These are phyloP conservation scores for Suillus weaverae DNA, from an alignment of 768 basidiomycete genomes.

Conservation along the genomic window DNA sequence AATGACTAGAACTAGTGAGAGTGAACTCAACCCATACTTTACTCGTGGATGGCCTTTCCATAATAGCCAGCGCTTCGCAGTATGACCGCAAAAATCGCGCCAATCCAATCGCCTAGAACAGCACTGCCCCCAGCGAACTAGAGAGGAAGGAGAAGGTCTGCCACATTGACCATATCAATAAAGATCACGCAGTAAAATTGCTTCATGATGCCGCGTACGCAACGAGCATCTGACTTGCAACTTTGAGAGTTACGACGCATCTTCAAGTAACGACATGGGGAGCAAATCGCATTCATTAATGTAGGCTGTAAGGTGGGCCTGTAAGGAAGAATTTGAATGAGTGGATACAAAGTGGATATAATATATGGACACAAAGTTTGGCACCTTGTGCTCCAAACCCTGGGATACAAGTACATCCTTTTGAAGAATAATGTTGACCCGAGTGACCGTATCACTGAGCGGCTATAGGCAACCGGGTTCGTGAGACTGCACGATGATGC, in stretches of 20 bases:
- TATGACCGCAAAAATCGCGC: neutral
- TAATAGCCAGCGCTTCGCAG: neutral
- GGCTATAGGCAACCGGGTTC: neutral
- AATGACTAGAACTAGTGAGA: neutral
- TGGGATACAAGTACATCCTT: neutral
- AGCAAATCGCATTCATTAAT: neutral
- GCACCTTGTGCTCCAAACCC: neutral
- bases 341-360: neutral
- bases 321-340: neutral
- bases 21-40: neutral
- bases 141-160: too few species aligned
- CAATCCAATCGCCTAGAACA: neutral
- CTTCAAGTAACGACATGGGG: neutral
- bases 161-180: neutral
- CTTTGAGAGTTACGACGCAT: neutral
- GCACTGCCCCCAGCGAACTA: too few species aligned
- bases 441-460: neutral
- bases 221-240: neutral
- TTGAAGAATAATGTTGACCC: neutral
- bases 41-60: neutral
- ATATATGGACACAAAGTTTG: constrained; percentile 2
- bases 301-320: neutral
- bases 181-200: neutral
- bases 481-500: constrained; percentile 1
- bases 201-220: neutral